Evolutionary conservation across 257 asterid genomes (phyloP), one percentile per base, ranked within the genome.

Genomic region (Nicotiana paniculata): DNA sequence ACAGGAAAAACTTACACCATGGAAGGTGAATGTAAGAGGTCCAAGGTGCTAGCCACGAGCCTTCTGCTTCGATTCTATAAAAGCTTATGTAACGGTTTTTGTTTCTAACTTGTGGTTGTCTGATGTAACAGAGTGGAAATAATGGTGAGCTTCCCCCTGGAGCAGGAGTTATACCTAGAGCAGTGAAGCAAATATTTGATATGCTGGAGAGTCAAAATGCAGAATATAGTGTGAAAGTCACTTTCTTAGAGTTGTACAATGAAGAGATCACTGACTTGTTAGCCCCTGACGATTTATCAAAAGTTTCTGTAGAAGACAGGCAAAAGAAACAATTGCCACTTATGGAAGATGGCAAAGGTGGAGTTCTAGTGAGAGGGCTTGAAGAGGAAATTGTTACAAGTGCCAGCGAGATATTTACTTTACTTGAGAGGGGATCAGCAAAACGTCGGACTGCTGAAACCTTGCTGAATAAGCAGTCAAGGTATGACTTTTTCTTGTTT

Each of bases 301-400:
- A 88, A 86, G 85, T 87, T 85, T 81, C 89, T 30, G 10, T 72
- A 77, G 98, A 94, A 66, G 98, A 94, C 24, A 94, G 92, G 84
- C 97, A 91, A 91, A 94, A 91, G 89, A 94, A 91, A 81, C 94
- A 87, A 83, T 83, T 94, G 83, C 96, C 97, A 59, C 93, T 94
- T 26, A 93, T 94, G 97, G 97, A 94, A 86, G 98, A 94, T 85
- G 97, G 97, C 18, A 94, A 93, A 86, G 97, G 98, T 26, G 98
- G 97, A 37, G 98, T 93, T 83, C 92, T 94, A 81, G 97, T 94
- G 13, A 91, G 97, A 86, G 98, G 98, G 21, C 88, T 94, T 1
- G 98, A 94, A 82, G 97, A 94, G 84, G 97, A 94, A 85, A 94
- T 94, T 59, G 97, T 93, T 33, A 85, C 96, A 7, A 91, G 89